Base-by-base conservation (phyloP, 345 rosid genomes). In the Gossypium turneri region DNA sequence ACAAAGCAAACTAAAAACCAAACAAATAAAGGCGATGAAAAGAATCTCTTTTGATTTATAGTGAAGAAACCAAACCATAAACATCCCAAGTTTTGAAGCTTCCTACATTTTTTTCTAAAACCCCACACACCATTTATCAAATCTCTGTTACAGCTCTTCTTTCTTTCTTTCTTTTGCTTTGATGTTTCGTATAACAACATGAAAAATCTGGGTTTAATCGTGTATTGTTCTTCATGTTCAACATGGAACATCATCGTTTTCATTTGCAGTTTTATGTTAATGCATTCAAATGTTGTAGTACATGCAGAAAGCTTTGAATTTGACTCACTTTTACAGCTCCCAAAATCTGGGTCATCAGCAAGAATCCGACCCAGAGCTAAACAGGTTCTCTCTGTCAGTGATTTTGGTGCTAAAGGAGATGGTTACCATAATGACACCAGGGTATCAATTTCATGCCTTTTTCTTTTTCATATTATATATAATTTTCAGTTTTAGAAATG, bases 351-450 rank as follows among this genome's bases (percentile, higher is more conserved):
- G 72, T 76, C 83, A 22, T 12, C 41, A 5, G 41, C 75, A 17
- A 72, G 68, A 47, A 74, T 57, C 84, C 80, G 88, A 82, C 75
- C 84, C 84, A 83, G 80, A 79, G 87, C 87, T 67, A 86, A 79
- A 78, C 79, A 85, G 86, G 82, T 86, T 70, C 77, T 94, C 34
- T 76, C 74, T 78, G 79, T 90, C 62, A 79, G 73, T 61, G 80
- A 84, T 69, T 88, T 89, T 76, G 97, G 96, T 66, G 98, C 96
- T 45, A 78, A 41, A 52, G 97, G 94, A 75, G 91, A 94, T 73
- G 97, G 94, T 52, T 4, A 78, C 79, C 72, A 24, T 55, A 87
- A 94, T 81, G 98, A 94, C 69, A 91, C 97, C 51, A 48, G 88
- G 86, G 97, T 89, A 78, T 62, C 44, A 1, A 4, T 52, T 69